Evolutionary conservation across 2,329 filamentous ascomycete species (phyloP), one percentile per base, ranked within the genome.

Genomic region (Chaetomiaceae sp.): DNA sequence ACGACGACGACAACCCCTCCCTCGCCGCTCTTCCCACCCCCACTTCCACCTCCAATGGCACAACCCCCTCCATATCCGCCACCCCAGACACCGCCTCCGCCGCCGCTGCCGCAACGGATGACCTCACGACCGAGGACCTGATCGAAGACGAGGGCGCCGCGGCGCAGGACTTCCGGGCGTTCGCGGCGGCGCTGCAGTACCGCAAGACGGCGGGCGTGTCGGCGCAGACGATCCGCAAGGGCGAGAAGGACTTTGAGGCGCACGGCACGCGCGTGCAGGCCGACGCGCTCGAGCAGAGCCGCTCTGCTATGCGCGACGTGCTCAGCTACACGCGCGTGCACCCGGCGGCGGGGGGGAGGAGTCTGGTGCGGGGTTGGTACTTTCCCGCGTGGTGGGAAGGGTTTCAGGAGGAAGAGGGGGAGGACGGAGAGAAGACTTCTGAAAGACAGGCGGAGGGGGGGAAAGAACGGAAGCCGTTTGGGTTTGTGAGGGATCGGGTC

Each of bases 171-270:
- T 96, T 92, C 69, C 85, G 88, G 59, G 85, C 91, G 57, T 84
- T 85, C 58, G 73, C 74, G 3, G 72, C 77, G 1, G 41, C 52
- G 20, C 46, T 50, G 25, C 34, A 32, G 57, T 75, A 78, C 57
- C 67, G 73, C 56, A 79, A 80, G 64, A 71, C 73, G 48, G 71
- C 74, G 5, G 48, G 58, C 42, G 69, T 77, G 38, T 78, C 77
- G 8, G 69, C 75, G 46, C 82, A 83, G 62, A 79, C 91, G 10
- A 90, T 95, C 32, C 90, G 92, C 60, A 89, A 90, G 58, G 94
- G 94, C 56, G 90, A 95, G 68, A 99, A 99, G 70, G 94, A 99
- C 73, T 99, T 96, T 68, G 94, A 97, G 72, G 85, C 88, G 25
- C 90, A 97, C 71, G 88, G 89, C 43, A 97, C 94, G 2, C 80